Evolutionary conservation across 2,329 filamentous ascomycete genomes (phyloP), one percentile per base, ranked within the genome.

Genomic region (Thielaviopsis ethacetica): DNA sequence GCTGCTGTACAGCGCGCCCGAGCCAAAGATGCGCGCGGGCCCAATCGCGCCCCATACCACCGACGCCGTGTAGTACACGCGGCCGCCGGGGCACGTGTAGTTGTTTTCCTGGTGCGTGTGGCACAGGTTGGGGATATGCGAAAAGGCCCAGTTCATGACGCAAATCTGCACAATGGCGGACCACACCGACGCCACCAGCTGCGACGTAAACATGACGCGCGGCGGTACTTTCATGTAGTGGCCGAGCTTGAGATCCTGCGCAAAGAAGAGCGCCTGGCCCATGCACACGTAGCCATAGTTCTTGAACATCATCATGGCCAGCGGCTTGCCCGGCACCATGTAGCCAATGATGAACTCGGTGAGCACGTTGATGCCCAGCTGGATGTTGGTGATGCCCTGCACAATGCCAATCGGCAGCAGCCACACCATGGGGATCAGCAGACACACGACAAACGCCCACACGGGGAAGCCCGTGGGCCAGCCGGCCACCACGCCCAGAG

Each of bases 261-360:
- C 73, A 67, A 85, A 85, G 67, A 79, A 82, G 55, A 85, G 72
- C 0, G 80, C 83, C 67, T 85, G 81, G 17, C 74, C 74, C 80
- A 85, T 84, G 70, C 76, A 81, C 59, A 86, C 79, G 67, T 85
- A 86, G 56, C 83, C 82, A 65, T 84, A 88, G 62, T 83, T 85
- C 70, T 87, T 87, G 73, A 88, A 88, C 71, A 88, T 77, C 84
- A 88, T 88, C 77, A 87, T 83, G 54, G 83, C 83, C 62, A 88
- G 74, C 1, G 85, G 84, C 2, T 77, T 76, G 26, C 85, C 85
- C 0, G 84, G 84, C 55, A 85, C 78, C 75, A 88, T 84, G 68
- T 88, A 88, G 5, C 85, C 85, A 62, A 85, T 77, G 61, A 88
- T 77, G 65, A 84, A 86, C 67, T 87, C 84, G n/a, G 83, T 85